Evolutionary conservation across 2,329 filamentous ascomycete species (phyloP).

Genomic region (Zelopaecilomyces penicillatus): DNA sequence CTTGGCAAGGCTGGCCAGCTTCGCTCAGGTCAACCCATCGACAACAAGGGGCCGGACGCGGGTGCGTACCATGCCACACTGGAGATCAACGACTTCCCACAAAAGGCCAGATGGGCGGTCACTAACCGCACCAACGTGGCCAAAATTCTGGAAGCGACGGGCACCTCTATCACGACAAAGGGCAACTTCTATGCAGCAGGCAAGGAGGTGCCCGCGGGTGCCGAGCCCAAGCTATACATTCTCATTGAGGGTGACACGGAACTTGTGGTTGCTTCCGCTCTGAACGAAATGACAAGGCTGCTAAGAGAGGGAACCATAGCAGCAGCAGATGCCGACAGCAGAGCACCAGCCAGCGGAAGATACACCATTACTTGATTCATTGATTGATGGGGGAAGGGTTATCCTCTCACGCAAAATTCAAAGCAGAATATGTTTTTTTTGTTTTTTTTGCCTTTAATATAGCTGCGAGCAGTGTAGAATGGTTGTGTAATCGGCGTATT

Average conservation of each 20-base stretch:
- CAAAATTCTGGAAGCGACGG: conserved; percentile 91
- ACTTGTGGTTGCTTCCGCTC: conserved; percentile 79
- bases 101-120: conserved; percentile 97
- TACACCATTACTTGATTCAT: conserved; percentile 69
- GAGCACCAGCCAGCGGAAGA: conserved; percentile 68
- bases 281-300: conserved; percentile 80
- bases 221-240: conserved; percentile 92
- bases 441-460: background rate
- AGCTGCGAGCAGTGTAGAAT: background rate
- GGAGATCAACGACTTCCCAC: conserved; percentile 98
- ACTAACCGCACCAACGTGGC: conserved; percentile 97
- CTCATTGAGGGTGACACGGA: conserved; percentile 97
- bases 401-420: too few species aligned
- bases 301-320: conserved; percentile 86
- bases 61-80: conserved; percentile 94
- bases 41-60: conserved; percentile 96
- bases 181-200: conserved; percentile 79
- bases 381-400: too few species aligned
- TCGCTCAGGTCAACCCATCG: conserved; percentile 85
- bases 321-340: conserved; percentile 75
- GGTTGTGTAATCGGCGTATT: too few species aligned
- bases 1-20: conserved; percentile 84
- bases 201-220: conserved; percentile 67
- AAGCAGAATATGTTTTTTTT: background rate
- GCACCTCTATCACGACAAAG: conserved; percentile 95